phyloP scores from a whole-genome alignment of 768 basidiomycete genomes.

The Mycena metata region DNA sequence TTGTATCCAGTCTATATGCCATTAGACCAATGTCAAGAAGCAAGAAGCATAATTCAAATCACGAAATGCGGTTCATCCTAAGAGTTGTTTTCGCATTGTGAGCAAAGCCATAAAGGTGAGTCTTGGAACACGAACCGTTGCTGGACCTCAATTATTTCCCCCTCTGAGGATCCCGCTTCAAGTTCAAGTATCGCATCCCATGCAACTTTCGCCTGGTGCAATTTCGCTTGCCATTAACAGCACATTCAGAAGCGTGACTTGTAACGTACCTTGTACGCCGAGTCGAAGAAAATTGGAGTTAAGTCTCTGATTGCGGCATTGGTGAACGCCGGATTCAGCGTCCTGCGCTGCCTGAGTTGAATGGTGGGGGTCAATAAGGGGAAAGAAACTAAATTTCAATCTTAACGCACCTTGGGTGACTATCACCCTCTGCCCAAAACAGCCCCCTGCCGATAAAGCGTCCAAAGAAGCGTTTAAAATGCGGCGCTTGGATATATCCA shows the following conservation, averaged over 20 bases:
- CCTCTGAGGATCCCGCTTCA: constrained; percentile 1
- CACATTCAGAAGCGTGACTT: too few relatives aligned
- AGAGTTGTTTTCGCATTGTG: too few relatives aligned
- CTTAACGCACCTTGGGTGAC: constrained; percentile 43
- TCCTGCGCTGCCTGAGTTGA: constrained; percentile 4
- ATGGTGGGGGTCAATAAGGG: too few relatives aligned
- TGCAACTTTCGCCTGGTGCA: constrained; percentile 17
- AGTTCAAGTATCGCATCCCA: constrained; percentile 28
- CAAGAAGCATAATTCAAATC: background rate
- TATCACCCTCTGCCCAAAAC: constrained; percentile 52
- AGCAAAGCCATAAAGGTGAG: too few relatives aligned
- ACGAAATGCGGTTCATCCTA: constrained; percentile 33
- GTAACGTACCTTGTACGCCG: constrained; percentile 16
- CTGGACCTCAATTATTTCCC: constrained; percentile 20
- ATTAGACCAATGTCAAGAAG: too few relatives aligned
- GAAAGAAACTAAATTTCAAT: background rate
- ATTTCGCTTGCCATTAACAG: too few relatives aligned
- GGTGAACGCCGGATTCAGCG: constrained; percentile 21
- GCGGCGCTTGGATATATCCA: constrained; percentile 52
- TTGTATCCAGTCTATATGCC: too few relatives aligned
- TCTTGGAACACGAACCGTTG: too few relatives aligned
- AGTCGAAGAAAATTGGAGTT: constrained; percentile 24
- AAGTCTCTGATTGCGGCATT: constrained; percentile 10
- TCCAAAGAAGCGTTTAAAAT: constrained; percentile 45
- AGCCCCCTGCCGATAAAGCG: constrained; percentile 47